Percentiles rank a stretch among this genome's conserved stretches.
These are phyloP conservation scores for Spathaspora passalidarum DNA, from an alignment of 805 yeast species.

Conservation along the genomic window DNA sequence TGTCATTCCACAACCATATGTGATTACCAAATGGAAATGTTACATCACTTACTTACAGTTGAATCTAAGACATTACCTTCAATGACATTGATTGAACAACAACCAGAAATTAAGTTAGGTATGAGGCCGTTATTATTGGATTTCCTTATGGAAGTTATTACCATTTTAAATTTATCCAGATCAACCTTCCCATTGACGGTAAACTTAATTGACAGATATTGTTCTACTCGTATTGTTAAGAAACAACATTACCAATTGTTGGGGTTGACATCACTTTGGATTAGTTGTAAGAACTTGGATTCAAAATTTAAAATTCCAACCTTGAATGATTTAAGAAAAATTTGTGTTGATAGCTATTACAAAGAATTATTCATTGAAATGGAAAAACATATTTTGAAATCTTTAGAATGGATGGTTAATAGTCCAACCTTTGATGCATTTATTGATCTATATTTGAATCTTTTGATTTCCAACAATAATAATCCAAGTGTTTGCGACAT, in stretches of 20 bases:
- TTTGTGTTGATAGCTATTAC: conserved; percentile 58
- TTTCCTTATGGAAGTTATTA: conserved; percentile 44
- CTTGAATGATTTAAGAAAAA: conserved; percentile 47
- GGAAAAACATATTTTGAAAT: conserved; percentile 65
- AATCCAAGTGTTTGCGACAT: conserved; percentile 27
- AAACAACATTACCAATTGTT: conserved; percentile 45
- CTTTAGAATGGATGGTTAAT: conserved; percentile 62
- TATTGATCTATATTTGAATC: conserved; percentile 53
- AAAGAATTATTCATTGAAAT: conserved; percentile 58
- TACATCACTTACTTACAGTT: conserved; percentile 28
- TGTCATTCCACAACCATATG: conserved; percentile 42
- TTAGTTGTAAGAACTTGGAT: conserved; percentile 46
- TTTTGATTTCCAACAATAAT: conserved; percentile 29
- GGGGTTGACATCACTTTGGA: conserved; percentile 44
- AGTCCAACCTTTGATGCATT: conserved; percentile 63
- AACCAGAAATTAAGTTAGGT: conserved; percentile 42
- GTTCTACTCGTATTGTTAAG: conserved; percentile 43
- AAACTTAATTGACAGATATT: conserved; percentile 42
- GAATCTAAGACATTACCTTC: conserved; percentile 30
- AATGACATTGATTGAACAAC: conserved; percentile 40
- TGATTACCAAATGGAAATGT: conserved; percentile 46
- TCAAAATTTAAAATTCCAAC: conserved; percentile 58
- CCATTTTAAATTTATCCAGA: conserved; percentile 37
- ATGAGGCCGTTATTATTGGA: conserved; percentile 44
- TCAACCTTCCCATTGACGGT: conserved; percentile 44